A percentile compares a stretch with the other conserved stretches of the same genome.
These are phyloP conservation scores for Friedmanniomyces endolithicus DNA, from an alignment of 495 filamentous ascomycete genomes.

Conservation along the genomic window DNA sequence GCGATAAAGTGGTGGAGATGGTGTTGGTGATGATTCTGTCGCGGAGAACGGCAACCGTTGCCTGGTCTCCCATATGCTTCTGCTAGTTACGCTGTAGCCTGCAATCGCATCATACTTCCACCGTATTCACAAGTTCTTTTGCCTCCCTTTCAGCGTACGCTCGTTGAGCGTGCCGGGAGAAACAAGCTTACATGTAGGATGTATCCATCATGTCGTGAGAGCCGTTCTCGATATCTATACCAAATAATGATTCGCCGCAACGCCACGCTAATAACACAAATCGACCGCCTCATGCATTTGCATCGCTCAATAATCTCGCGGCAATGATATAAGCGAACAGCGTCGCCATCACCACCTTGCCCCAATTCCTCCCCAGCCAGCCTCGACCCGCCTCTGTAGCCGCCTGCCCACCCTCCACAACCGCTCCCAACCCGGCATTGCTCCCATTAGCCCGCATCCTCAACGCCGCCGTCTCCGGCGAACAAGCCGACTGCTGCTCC, in stretches of 20 bases:
- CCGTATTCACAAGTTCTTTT: background rate
- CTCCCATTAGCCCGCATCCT: constrained; percentile 55
- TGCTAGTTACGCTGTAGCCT: constrained; percentile 8
- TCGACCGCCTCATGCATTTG: constrained; percentile 13
- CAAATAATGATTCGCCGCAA: background rate
- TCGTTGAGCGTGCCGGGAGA: no score
- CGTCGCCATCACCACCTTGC: constrained; percentile 51
- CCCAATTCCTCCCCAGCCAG: constrained; percentile 67
- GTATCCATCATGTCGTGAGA: background rate
- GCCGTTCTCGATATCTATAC: no score
- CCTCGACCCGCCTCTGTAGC: constrained; percentile 64
- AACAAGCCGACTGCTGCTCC: constrained; percentile 27
- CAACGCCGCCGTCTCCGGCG: constrained; percentile 54
- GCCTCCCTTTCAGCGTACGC: no score
- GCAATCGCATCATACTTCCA: background rate
- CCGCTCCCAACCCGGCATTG: constrained; percentile 58
- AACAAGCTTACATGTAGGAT: no score
- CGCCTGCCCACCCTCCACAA: constrained; percentile 63
- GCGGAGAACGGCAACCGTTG: constrained; percentile 52
- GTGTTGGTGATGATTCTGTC: constrained; percentile 38
- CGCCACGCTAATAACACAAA: constrained; percentile 4
- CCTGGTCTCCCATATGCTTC: constrained; percentile 47
- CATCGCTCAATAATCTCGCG: constrained; percentile 55
- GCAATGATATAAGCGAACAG: constrained; percentile 71
- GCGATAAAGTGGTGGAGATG: constrained; percentile 26